Evolutionary conservation across 2,329 filamentous ascomycete species (phyloP).

Genomic region (Alternaria metachromatica): DNA sequence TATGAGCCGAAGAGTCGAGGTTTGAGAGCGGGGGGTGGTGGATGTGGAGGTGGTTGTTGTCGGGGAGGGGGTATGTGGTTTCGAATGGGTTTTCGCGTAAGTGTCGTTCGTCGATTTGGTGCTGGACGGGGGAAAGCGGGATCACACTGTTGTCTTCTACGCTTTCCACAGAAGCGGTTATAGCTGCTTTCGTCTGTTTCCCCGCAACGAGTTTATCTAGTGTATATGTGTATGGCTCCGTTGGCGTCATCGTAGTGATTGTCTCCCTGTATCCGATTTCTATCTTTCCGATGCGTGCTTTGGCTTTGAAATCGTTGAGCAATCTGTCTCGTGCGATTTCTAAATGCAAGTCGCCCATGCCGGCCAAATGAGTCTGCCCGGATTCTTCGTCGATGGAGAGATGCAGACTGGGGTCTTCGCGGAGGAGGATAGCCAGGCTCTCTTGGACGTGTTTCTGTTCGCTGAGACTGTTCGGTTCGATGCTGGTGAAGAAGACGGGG

Average conservation of each 20-base stretch:
- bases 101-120: constrained; percentile 23
- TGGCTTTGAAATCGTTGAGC: constrained; percentile 86
- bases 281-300: constrained; percentile 83
- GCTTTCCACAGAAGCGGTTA: constrained; percentile 72
- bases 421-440: constrained; percentile 76
- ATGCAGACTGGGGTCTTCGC: constrained; percentile 91
- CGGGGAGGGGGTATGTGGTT: constrained; percentile 48
- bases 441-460: constrained; percentile 82
- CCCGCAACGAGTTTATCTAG: constrained; percentile 84
- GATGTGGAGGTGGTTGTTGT: constrained; percentile 74
- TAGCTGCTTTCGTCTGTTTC: constrained; percentile 78
- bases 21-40: constrained; percentile 59
- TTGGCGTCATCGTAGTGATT: constrained; percentile 60
- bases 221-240: constrained; percentile 63
- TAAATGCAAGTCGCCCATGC: constrained; percentile 95
- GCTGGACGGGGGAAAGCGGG: constrained; percentile 25
- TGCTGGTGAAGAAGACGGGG: constrained; percentile 94
- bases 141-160: constrained; percentile 49
- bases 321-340: constrained; percentile 91
- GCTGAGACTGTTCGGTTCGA: constrained; percentile 78
- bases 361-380: constrained; percentile 89
- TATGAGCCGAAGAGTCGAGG: constrained; percentile 38
- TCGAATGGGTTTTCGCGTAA: constrained; percentile 37
- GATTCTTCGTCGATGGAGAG: constrained; percentile 86
- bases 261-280: constrained; percentile 96